Evolutionary conservation across 345 rosid genomes (phyloP).

Genomic region (Bretschneidera sinensis): DNA sequence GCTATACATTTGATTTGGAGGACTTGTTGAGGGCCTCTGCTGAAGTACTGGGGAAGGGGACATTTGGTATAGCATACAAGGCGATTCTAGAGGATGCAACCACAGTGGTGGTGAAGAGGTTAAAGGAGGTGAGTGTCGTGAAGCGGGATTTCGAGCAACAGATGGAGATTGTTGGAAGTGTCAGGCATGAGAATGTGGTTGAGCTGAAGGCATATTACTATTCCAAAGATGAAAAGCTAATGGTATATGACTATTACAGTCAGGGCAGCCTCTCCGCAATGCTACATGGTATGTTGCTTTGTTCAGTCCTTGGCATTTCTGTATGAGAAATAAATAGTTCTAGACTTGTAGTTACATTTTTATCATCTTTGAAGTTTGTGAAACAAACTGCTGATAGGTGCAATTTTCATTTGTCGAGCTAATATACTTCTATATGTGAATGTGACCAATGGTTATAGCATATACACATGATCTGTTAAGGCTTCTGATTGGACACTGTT

Average conservation of each 20-base stretch:
- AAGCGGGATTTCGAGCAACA: constrained; percentile 91
- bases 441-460: not conserved
- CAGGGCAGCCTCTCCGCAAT: constrained; percentile 66
- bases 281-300: constrained; percentile 60
- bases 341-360: too few species aligned
- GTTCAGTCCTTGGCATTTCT: not conserved
- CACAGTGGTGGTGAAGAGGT: constrained; percentile 77
- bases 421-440: too few species aligned
- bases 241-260: constrained; percentile 66
- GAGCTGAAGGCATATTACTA: constrained; percentile 86
- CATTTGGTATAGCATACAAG: constrained; percentile 86
- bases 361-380: too few species aligned
- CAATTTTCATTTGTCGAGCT: too few species aligned
- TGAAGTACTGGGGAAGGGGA: constrained; percentile 95
- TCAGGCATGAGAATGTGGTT: constrained; percentile 70
- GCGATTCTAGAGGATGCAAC: constrained; percentile 44
- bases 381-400: too few species aligned
- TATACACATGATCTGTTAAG: too few species aligned
- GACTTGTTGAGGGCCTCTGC: constrained; percentile 97
- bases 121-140: constrained; percentile 76
- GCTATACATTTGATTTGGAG: constrained; percentile 86
- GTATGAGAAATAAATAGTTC: not conserved
- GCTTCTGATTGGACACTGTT: not conserved
- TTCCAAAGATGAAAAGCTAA: constrained; percentile 85
- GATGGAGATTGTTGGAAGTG: constrained; percentile 78